Percentiles rank a stretch among this genome's conserved stretches.
Conservation (phyloP, 2,329 filamentous ascomycete species). For the Berkeleyomyces basicola region DNA sequence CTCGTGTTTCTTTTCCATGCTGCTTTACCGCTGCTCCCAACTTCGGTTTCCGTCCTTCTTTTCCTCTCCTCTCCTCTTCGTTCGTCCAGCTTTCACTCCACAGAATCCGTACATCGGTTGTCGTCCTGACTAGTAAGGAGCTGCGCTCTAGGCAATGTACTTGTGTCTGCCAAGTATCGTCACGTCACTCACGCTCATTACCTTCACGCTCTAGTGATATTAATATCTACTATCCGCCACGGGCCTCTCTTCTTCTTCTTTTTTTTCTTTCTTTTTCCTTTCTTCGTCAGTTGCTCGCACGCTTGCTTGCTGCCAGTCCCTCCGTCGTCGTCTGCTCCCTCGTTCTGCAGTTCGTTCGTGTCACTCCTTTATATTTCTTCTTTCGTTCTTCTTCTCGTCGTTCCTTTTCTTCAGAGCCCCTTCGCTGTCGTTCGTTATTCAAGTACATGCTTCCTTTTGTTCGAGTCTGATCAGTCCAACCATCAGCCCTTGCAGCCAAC, state of each 20-base stretch:
- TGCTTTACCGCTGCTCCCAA: not conserved
- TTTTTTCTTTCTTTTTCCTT: not conserved
- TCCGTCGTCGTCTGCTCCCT: not conserved
- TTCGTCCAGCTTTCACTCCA: not conserved
- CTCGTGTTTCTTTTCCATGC: constrained; percentile 16
- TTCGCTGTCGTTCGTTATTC: constrained; percentile 12
- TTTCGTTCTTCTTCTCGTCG: not conserved
- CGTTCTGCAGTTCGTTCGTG: not conserved
- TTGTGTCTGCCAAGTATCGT: not conserved
- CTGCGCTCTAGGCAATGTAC: not conserved
- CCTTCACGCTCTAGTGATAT: not conserved
- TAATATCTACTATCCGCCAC: not conserved
- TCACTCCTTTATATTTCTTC: not conserved
- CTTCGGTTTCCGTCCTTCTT: not conserved
- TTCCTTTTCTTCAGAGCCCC: constrained; percentile 15
- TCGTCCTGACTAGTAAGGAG: not conserved
- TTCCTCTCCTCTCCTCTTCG: not conserved
- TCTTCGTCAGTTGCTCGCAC: not conserved
- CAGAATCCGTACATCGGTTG: not conserved
- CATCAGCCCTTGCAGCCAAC: not conserved
- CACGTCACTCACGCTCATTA: constrained; percentile 1
- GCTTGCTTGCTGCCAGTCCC: not conserved
- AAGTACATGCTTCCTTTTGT: not conserved
- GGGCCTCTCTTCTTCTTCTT: not conserved
- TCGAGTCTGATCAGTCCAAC: not conserved